phyloP scores from a whole-genome alignment of 2,329 filamentous ascomycete species.

The Clarireedia hainanense region DNA sequence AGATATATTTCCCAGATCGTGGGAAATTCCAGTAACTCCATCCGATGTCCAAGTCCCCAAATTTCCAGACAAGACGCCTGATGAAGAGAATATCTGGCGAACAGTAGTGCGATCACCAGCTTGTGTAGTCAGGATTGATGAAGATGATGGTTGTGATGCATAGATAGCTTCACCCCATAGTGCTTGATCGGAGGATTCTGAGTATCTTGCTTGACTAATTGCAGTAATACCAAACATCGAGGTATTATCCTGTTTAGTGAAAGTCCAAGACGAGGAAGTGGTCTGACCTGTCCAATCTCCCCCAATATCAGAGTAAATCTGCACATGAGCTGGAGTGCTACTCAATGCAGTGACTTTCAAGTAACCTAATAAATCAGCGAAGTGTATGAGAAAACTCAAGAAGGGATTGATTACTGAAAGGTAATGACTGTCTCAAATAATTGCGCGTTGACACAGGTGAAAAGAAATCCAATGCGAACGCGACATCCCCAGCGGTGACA shows the following conservation, averaged over 20 bases:
- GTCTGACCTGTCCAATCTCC: constrained; percentile 29
- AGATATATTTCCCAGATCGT: constrained; percentile 39
- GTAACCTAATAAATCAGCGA: constrained; percentile 1
- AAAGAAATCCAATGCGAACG: constrained; percentile 30
- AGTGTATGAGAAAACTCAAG: neutral
- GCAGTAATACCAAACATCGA: constrained; percentile 11
- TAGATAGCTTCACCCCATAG: constrained; percentile 11
- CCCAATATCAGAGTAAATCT: constrained; percentile 31
- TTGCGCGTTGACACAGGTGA: constrained; percentile 29
- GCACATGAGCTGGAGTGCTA: constrained; percentile 12
- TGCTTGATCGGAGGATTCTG: constrained; percentile 8
- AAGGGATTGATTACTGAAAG: constrained; percentile 29
- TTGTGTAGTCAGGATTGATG: constrained; percentile 6
- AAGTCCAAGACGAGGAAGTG: constrained; percentile 9
- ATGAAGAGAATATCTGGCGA: constrained; percentile 36
- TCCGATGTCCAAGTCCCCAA: constrained; percentile 36
- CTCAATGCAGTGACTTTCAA: neutral
- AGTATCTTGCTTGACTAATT: constrained; percentile 2
- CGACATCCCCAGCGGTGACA: constrained; percentile 21
- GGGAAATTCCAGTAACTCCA: constrained; percentile 42
- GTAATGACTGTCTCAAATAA: constrained; percentile 30
- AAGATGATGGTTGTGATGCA: constrained; percentile 4
- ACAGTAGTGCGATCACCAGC: constrained; percentile 29
- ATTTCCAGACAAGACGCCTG: constrained; percentile 39
- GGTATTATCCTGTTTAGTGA: constrained; percentile 5